Evolutionary conservation across 306 rosid genomes (phyloP).

Genomic region (barrel medic (Medicago truncatula)): MtrunA17r5.0-ANR NC_053043.1:15374501-15375000

Average conservation of each 20-base stretch:
- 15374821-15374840: background rate
- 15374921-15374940: slow-evolving; percentile 4
- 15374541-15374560: too few species aligned
- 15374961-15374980: slow-evolving; percentile 68
- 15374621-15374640: background rate
- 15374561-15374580: background rate
- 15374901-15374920: background rate
- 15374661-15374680: background rate
- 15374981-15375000: slow-evolving; percentile 63
- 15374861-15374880: too few species aligned
- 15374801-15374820: background rate
- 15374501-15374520: background rate
- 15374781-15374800: background rate
- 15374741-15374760: background rate
- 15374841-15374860: background rate
- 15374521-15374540: background rate
- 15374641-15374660: background rate
- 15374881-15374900: slow-evolving; percentile 11
- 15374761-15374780: background rate
- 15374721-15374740: background rate
- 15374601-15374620: background rate
- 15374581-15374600: background rate
- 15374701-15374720: background rate
- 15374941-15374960: slow-evolving; percentile 26
- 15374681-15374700: background rate